Conservation (phyloP, 1,284 basidiomycete genomes). For the Coniophora puteana region DNA sequence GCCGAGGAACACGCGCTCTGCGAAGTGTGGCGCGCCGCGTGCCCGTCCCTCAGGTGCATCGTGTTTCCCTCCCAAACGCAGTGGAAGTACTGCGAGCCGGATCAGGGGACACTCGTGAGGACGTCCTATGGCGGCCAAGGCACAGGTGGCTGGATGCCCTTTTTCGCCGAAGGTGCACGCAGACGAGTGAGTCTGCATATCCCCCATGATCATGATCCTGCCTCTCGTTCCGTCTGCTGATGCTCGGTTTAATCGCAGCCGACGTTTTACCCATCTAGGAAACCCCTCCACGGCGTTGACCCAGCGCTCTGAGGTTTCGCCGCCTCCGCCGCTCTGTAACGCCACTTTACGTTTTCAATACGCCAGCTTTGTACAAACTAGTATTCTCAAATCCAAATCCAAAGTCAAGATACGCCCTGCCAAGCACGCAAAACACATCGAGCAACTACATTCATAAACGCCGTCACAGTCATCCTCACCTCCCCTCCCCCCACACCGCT, state of each 20-base stretch:
- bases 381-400: too few species aligned
- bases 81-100: conserved; percentile 32
- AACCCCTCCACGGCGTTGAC: not conserved
- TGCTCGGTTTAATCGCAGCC: not conserved
- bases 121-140: too few species aligned
- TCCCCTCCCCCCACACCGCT: too few species aligned
- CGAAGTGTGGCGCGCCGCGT: conserved; percentile 49
- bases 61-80: conserved; percentile 52
- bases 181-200: conserved; percentile 2
- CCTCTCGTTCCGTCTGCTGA: not conserved
- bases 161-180: not conserved
- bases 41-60: conserved; percentile 48
- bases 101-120: too few species aligned
- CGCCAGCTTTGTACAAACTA: too few species aligned
- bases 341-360: too few species aligned
- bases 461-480: too few species aligned
- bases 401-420: too few species aligned
- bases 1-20: conserved; percentile 52
- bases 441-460: too few species aligned
- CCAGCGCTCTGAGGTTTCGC: too few species aligned
- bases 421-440: too few species aligned
- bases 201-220: not conserved
- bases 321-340: too few species aligned
- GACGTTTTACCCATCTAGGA: conserved; percentile 5
- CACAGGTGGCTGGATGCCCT: conserved; percentile 5